phyloP scores from a whole-genome alignment of 2,329 filamentous ascomycete species.

The Chaetomium strumarium region DNA sequence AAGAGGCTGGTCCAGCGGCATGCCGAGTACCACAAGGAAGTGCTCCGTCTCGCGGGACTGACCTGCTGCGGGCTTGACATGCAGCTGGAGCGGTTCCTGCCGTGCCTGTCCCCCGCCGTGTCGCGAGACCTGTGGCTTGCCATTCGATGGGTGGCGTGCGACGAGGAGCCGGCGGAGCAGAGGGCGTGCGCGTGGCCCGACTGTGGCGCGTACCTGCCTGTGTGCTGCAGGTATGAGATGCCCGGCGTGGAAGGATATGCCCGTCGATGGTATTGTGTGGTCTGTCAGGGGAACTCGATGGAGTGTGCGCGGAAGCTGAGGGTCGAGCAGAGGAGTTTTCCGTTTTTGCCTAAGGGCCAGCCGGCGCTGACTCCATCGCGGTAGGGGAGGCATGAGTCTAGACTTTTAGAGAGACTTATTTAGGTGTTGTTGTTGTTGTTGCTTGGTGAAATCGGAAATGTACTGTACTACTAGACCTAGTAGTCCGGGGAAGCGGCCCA shows the following conservation, averaged over 20 bases:
- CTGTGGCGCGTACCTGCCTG: slow-evolving; percentile 12
- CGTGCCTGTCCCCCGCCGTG: slow-evolving; percentile 1
- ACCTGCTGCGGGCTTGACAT: slow-evolving; percentile 11
- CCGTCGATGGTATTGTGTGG: slow-evolving; percentile 6
- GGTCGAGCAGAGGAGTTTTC: background rate
- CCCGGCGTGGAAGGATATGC: background rate
- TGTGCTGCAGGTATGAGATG: slow-evolving; percentile 1
- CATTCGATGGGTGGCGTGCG: slow-evolving; percentile 6
- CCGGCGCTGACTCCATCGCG: slow-evolving; percentile 4
- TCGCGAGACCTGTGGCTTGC: slow-evolving; percentile 11
- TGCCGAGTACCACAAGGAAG: background rate
- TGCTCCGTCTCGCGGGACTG: background rate
- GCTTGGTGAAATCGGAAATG: no score
- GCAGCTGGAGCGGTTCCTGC: slow-evolving; percentile 3
- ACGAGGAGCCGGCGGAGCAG: background rate
- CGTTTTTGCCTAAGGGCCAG: slow-evolving; percentile 4
- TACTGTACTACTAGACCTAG: no score
- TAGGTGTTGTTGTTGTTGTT: no score
- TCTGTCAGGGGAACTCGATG: slow-evolving; percentile 12
- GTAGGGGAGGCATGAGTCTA: no score
- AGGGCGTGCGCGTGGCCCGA: slow-evolving; percentile 16
- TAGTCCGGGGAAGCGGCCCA: no score
- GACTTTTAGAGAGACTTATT: no score
- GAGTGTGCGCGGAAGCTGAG: background rate
- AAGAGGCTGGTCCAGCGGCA: background rate